Evolutionary conservation across 345 rosid genomes (phyloP).

Genomic region (Brassica rapa): DNA sequence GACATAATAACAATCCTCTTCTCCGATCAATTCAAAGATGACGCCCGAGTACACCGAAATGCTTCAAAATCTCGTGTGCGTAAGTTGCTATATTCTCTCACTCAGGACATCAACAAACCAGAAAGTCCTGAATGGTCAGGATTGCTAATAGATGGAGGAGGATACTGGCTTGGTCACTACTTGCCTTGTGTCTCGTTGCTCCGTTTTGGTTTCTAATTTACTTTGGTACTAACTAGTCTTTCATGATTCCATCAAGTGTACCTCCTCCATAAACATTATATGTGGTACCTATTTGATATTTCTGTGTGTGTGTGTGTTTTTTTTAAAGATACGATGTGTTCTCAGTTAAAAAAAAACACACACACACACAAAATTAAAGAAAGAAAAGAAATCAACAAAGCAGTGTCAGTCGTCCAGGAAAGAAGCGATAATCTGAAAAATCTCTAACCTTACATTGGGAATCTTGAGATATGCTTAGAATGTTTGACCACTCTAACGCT

Average conservation of each 20-base stretch:
- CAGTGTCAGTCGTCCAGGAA: not conserved
- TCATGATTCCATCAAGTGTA: too few relatives aligned
- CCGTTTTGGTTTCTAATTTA: too few relatives aligned
- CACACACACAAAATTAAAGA: not conserved
- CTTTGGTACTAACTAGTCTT: too few relatives aligned
- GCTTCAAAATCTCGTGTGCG: not conserved
- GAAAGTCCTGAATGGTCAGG: not conserved
- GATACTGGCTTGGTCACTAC: not conserved
- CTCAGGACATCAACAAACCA: not conserved
- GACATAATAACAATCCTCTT: not conserved
- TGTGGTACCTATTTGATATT: too few relatives aligned
- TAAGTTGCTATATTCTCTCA: not conserved
- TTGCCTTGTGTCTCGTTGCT: too few relatives aligned
- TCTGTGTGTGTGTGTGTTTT: too few relatives aligned
- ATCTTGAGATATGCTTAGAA: not conserved
- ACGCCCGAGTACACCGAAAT: not conserved
- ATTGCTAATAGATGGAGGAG: not conserved
- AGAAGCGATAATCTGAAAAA: not conserved
- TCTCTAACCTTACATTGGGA: not conserved
- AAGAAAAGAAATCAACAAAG: not conserved
- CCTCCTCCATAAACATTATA: too few relatives aligned
- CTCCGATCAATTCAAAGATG: not conserved
- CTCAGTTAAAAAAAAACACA: too few relatives aligned
- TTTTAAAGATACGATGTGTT: too few relatives aligned
- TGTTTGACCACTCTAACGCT: not conserved